These are phyloP conservation scores for Trichomonas gallinae DNA, from an alignment of 208 protist species.

Conservation along the genomic window DNA sequence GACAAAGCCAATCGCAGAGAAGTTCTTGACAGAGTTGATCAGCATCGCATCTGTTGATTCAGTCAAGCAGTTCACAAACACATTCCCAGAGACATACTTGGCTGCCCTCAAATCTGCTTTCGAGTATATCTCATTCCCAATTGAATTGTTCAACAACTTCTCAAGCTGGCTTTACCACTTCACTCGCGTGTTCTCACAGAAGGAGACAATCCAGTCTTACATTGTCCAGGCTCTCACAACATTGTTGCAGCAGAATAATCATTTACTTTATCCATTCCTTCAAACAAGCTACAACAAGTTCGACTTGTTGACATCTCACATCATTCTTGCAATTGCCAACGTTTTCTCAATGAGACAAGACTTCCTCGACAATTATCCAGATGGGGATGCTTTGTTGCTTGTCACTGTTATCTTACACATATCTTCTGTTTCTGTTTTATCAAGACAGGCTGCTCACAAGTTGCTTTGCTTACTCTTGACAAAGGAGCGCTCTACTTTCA, in stretches of 20 bases:
- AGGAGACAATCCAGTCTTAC: not conserved
- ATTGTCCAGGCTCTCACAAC: not conserved
- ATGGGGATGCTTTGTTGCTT: not conserved
- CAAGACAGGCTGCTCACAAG: not conserved
- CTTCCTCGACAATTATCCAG: not conserved
- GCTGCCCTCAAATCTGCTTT: not conserved
- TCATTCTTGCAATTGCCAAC: not conserved
- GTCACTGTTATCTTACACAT: not conserved
- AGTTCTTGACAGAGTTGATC: not conserved
- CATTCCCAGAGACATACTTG: not conserved
- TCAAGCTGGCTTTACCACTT: not conserved
- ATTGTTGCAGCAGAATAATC: not conserved
- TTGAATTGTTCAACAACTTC: not conserved
- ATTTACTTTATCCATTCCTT: not conserved
- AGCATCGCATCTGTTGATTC: not conserved
- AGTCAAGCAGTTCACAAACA: not conserved
- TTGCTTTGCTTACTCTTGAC: not conserved
- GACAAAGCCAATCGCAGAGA: not conserved
- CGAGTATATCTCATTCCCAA: not conserved
- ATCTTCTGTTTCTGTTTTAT: not conserved
- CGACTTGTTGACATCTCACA: not conserved
- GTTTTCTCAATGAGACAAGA: not conserved
- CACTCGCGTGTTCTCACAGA: not conserved
- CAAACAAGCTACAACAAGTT: not conserved
- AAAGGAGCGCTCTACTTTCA: not conserved